These are phyloP conservation scores for Phytophthora pinifolia DNA, from an alignment of 352 stramenopile species.

Conservation along the genomic window DNA sequence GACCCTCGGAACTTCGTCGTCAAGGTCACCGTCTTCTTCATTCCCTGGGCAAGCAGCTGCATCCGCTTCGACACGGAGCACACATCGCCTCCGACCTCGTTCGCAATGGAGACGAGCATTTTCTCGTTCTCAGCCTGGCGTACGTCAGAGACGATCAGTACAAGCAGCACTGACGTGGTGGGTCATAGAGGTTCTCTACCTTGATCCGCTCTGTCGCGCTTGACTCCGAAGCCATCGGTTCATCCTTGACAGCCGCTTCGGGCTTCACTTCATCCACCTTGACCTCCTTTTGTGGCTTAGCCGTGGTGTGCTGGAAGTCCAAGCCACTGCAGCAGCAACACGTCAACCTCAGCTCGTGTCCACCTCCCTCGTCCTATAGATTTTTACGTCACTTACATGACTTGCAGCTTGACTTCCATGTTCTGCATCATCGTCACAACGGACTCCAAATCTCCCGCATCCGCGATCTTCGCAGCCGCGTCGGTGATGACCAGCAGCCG, in stretches of 20 bases:
- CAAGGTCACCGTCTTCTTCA: constrained; percentile 70
- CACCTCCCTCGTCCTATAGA: too few species aligned
- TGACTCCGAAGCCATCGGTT: constrained; percentile 20
- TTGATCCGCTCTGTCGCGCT: constrained; percentile 20
- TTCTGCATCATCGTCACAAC: constrained; percentile 77
- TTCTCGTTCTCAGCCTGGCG: constrained; percentile 75
- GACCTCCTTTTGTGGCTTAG: constrained; percentile 26
- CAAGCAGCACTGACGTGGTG: background rate
- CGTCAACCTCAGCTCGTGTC: too few species aligned
- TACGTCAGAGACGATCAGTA: background rate
- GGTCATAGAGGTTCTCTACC: constrained; percentile 7
- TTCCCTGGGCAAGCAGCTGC: constrained; percentile 72
- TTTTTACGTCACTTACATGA: constrained; percentile 73
- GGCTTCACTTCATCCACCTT: constrained; percentile 29
- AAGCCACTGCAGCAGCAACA: constrained; percentile 39
- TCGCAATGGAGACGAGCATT: constrained; percentile 80
- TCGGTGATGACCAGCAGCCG: constrained; percentile 79
- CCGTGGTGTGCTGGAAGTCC: constrained; percentile 62
- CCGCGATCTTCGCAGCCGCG: constrained; percentile 55
- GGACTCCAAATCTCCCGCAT: constrained; percentile 62
- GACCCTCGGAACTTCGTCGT: constrained; percentile 79
- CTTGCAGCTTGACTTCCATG: constrained; percentile 79
- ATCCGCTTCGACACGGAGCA: constrained; percentile 69
- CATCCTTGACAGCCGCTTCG: constrained; percentile 17
- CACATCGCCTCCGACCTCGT: constrained; percentile 68